Evolutionary conservation across 441 rosid genomes (phyloP), one percentile per base, ranked within the genome.

Genomic region (Mallotus japonicus): DNA sequence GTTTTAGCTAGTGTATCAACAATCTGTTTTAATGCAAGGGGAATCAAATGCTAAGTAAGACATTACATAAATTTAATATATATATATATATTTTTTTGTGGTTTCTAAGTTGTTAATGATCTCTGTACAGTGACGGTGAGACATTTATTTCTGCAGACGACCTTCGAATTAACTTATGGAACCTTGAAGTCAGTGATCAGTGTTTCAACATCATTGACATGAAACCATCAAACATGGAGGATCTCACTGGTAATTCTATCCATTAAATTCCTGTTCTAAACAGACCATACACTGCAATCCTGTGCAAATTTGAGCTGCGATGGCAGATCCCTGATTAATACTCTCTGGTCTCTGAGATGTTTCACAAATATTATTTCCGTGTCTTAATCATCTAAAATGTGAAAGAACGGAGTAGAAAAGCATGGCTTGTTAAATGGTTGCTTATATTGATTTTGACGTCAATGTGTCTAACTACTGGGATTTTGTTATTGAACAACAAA

Each of bases 71-170:
- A 44, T 57, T 6, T 58, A 68, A 24, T 5, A 5, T 59, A 56
- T 59, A 11, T 42, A 24, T 5, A 5, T 59, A 56, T 59, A 11
- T 42, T 62, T n/a, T 47, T 76, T 59, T 55, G 70, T 63, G 60
- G 65, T 47, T 65, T 77, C 82, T 76, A 75, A 44, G 70, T 74
- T 76, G 73, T 76, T 63, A 63, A 42, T 77, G 73, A 69, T 76
- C 72, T 72, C 75, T 82, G 65, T 74, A 73, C 87, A 90, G 92
- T 76, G 95, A 90, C 76, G 88, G 92, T 42, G 92, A 90, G 85
- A 88, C 92, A 62, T 90, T 90, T 83, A 80, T 90, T 70, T 90
- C 95, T 22, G 89, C 91, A n/a, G 95, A 90, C 54, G 92, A 87
- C 77, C 89, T 90, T 49, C 81, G 92, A 61, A 87, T 90, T 75